phyloP scores from a whole-genome alignment of 169 alveolate species.

The Plasmodium vivax region DNA sequence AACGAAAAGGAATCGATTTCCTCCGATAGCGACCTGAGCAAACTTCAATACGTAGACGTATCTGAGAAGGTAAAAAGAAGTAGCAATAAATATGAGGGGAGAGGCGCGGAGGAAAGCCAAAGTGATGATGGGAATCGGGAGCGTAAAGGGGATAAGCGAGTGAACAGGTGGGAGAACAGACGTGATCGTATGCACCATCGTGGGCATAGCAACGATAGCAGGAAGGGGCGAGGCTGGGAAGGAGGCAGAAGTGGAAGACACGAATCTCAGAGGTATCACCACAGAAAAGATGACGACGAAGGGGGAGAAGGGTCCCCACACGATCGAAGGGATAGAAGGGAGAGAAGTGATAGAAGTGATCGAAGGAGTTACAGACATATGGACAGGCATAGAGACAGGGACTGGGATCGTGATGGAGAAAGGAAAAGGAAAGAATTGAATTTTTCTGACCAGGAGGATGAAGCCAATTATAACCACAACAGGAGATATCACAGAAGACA shows the following conservation, averaged over 20 bases:
- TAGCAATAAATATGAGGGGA: not conserved
- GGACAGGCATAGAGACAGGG: not conserved
- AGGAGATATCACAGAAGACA: not conserved
- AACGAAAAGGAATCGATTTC: not conserved
- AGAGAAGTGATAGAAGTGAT: not conserved
- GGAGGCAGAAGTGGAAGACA: not conserved
- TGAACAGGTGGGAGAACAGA: not conserved
- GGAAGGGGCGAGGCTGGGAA: not conserved
- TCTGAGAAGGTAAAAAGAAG: not conserved
- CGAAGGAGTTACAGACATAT: not conserved
- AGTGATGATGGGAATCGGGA: not conserved
- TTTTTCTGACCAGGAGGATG: constrained; percentile 2
- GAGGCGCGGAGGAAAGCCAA: not conserved
- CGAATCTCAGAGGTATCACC: not conserved
- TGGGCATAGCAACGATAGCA: not conserved
- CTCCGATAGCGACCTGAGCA: constrained; percentile 8
- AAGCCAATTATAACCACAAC: not conserved
- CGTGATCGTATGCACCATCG: not conserved
- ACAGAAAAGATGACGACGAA: not conserved
- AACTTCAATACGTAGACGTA: not conserved
- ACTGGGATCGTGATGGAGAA: not conserved
- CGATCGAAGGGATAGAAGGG: not conserved
- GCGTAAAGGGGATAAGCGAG: not conserved
- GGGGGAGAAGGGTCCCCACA: not conserved
- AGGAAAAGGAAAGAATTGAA: not conserved